Evolutionary conservation across 805 yeast species (phyloP).

Genomic region (Spencermartinsiella europaea): DNA sequence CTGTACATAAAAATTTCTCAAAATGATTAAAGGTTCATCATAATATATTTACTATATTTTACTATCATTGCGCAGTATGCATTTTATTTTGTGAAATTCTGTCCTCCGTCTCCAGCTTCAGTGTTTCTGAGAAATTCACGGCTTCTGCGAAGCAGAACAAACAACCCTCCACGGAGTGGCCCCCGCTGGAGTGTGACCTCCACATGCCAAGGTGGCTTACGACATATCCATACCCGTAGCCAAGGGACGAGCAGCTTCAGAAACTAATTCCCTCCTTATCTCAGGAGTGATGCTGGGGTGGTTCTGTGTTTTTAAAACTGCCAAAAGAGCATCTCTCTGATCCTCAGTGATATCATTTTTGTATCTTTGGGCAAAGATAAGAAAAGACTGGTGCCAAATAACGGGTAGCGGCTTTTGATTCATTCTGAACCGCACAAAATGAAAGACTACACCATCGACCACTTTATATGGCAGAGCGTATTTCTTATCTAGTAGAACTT

Average conservation of each 20-base stretch:
- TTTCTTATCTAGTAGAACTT: slow-evolving; percentile 85
- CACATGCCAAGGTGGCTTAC: background rate
- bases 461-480: slow-evolving; percentile 97
- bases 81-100: no score
- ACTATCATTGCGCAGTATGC: no score
- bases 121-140: no score
- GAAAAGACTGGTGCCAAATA: slow-evolving; percentile 95
- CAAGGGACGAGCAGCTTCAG: slow-evolving; percentile 48
- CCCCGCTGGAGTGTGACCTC: no score
- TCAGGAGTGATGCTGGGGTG: slow-evolving; percentile 91
- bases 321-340: slow-evolving; percentile 89
- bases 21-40: no score
- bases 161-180: no score
- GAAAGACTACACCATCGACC: slow-evolving; percentile 87
- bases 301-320: slow-evolving; percentile 82
- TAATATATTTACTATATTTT: no score
- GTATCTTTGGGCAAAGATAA: slow-evolving; percentile 92
- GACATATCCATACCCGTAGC: slow-evolving; percentile 18
- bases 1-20: no score
- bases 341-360: slow-evolving; percentile 98
- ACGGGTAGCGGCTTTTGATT: slow-evolving; percentile 59
- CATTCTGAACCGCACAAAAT: slow-evolving; percentile 81
- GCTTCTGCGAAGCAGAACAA: no score
- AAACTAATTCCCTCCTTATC: slow-evolving; percentile 84
- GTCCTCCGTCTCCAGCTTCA: no score